phyloP scores from a whole-genome alignment of 768 basidiomycete species.

The Trametes cubensis region DNA sequence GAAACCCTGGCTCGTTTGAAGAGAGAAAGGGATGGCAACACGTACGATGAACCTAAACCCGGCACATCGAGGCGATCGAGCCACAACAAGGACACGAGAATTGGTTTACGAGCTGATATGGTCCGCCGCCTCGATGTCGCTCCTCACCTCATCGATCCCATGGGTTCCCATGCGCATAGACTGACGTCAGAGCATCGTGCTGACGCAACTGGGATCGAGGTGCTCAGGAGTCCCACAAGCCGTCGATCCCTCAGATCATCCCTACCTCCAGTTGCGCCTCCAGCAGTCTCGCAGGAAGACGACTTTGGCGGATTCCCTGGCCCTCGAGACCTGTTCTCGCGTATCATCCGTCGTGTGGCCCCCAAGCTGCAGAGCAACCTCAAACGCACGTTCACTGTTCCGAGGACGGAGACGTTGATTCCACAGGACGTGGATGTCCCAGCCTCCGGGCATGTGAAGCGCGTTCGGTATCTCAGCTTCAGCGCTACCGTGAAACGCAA shows the following conservation, averaged over 20 bases:
- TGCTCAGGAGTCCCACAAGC: conserved; percentile 3
- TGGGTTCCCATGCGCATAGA: conserved; percentile 16
- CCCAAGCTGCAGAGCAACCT: conserved; percentile 60
- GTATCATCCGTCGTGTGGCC: conserved; percentile 53
- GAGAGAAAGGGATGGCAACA: not conserved
- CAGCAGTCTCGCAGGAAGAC: conserved; percentile 4
- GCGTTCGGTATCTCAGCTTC: conserved; percentile 80
- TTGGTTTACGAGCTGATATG: conserved; percentile 26
- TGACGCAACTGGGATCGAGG: conserved; percentile 5
- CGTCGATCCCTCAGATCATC: conserved; percentile 12
- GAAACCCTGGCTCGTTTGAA: conserved; percentile 4
- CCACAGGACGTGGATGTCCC: conserved; percentile 4
- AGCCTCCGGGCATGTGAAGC: conserved; percentile 30
- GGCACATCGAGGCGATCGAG: not conserved
- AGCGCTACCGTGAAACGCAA: conserved; percentile 77
- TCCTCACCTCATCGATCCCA: conserved; percentile 25
- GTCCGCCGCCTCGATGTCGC: conserved; percentile 27
- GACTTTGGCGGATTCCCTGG: conserved; percentile 40
- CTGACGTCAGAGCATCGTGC: not conserved
- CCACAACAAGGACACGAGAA: not conserved
- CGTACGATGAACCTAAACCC: not conserved
- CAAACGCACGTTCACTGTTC: conserved; percentile 71
- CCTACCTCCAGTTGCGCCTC: not conserved
- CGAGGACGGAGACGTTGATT: conserved; percentile 59
- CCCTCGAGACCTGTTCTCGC: conserved; percentile 24